Evolutionary conservation across 2,329 filamentous ascomycete genomes (phyloP).

Genomic region (Gliomastix tumulicola): DNA sequence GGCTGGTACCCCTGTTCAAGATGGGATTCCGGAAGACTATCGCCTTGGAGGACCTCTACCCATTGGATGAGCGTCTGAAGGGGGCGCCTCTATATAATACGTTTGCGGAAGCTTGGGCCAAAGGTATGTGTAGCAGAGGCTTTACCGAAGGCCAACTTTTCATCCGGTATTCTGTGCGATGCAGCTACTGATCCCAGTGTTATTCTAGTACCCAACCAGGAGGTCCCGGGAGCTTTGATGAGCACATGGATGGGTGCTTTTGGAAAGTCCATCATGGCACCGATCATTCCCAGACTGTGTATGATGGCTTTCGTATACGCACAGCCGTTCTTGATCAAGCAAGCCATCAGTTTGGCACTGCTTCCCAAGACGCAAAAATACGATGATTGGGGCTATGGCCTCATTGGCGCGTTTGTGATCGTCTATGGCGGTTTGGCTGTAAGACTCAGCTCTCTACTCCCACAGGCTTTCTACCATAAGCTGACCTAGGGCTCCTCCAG

Average conservation of each 20-base stretch:
- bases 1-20: slow-evolving; percentile 42
- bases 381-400: slow-evolving; percentile 7
- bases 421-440: slow-evolving; percentile 17
- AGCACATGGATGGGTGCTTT: too few species aligned
- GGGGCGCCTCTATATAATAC: slow-evolving; percentile 7
- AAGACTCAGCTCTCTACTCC: too few species aligned
- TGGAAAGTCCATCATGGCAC: slow-evolving; percentile 5
- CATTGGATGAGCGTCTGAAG: slow-evolving; percentile 10
- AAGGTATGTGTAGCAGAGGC: slow-evolving; percentile 4
- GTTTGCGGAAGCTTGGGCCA: slow-evolving; percentile 11
- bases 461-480: too few species aligned
- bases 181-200: too few species aligned
- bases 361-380: slow-evolving; percentile 7
- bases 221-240: too few species aligned
- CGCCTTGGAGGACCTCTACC: slow-evolving; percentile 25
- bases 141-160: background rate
- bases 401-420: slow-evolving; percentile 17
- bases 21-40: slow-evolving; percentile 11
- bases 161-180: too few species aligned
- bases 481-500: too few species aligned
- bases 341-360: slow-evolving; percentile 10
- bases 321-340: slow-evolving; percentile 15
- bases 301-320: slow-evolving; percentile 16
- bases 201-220: too few species aligned
- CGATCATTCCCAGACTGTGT: slow-evolving; percentile 10